Percentiles rank a stretch among this genome's conserved stretches.
phyloP scores from a whole-genome alignment of 805 yeast genomes.

The Ogataea pilisensis region DNA sequence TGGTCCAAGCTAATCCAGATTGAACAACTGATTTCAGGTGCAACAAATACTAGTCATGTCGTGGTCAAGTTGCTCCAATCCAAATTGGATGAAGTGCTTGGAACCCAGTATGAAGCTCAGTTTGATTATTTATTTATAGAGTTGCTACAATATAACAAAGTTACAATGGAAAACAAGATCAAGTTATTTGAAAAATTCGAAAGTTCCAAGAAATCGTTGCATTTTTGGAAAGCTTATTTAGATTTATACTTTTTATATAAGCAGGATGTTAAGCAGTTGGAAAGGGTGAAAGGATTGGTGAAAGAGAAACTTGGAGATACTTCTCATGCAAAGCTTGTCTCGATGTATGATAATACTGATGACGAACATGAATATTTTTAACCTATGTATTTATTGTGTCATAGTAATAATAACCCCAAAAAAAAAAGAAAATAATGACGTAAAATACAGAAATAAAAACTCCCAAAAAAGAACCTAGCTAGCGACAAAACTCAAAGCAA shows the following conservation, averaged over 20 bases:
- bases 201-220: constrained; percentile 12
- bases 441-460: background rate
- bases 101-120: constrained; percentile 24
- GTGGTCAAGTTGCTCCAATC: constrained; percentile 27
- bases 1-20: constrained; percentile 41
- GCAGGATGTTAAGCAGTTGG: constrained; percentile 8
- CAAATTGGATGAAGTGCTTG: constrained; percentile 23
- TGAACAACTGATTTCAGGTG: constrained; percentile 32
- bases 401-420: too few relatives aligned
- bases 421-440: background rate
- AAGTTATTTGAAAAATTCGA: constrained; percentile 27
- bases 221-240: constrained; percentile 25
- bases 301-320: background rate
- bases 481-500: constrained; percentile 1
- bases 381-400: background rate
- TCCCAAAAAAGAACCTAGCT: background rate
- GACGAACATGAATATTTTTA: constrained; percentile 13
- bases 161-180: constrained; percentile 17
- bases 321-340: background rate
- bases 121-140: constrained; percentile 36
- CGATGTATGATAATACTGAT: background rate
- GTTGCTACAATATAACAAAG: constrained; percentile 24
- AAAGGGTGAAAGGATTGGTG: constrained; percentile 7
- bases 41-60: constrained; percentile 18
- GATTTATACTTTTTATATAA: constrained; percentile 16